Evolutionary conservation across 2,329 filamentous ascomycete genomes (phyloP), one percentile per base, ranked within the genome.

Genomic region (Apiospora saccharicola): DNA sequence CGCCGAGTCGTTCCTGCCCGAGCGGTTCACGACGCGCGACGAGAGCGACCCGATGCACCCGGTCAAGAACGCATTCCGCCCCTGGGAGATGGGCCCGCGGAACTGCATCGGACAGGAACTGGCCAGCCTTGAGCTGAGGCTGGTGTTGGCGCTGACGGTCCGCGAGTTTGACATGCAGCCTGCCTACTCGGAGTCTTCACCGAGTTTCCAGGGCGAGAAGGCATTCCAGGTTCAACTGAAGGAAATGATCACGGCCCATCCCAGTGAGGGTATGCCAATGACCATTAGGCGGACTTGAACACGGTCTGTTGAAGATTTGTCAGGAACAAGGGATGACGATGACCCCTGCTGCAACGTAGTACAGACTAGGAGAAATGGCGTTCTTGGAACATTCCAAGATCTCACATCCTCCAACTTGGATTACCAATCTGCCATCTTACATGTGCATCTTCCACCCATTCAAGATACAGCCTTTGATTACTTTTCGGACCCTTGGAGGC

Each of bases 141-240:
- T 87, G 44, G 83, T 87, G 8, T 78, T 90, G 41, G 85, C 85
- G 3, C 78, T 90, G 75, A 85, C 85, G 0, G 77, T 86, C 16
- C 77, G 87, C 68, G 84, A 85, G 24, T 87, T 89, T 68, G 86
- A 89, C 47, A 84, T 90, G 72, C 78, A 81, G 69, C 78, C 79
- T 0, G 79, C 78, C 83, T 74, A 30, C n/a, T 79, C 80, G 19
- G 82, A 82, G 70, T 77, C 80, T 43, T 75, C 80, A 19, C 78
- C 72, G 37, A 77, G 73, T 72, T 78, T 76, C 76, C 82, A 79
- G 77, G 83, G 75, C 72, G 78, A 78, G 67, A 78, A 76, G 72
- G 80, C 73, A 10, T 82, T 79, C 30, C 79, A 79, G 74, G 74
- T 74, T 16, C 26, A 70, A 12, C 47, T 71, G 34, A 41, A 73